phyloP scores from a whole-genome alignment of 495 filamentous ascomycete genomes.

The Wilcoxina mikolae region DNA sequence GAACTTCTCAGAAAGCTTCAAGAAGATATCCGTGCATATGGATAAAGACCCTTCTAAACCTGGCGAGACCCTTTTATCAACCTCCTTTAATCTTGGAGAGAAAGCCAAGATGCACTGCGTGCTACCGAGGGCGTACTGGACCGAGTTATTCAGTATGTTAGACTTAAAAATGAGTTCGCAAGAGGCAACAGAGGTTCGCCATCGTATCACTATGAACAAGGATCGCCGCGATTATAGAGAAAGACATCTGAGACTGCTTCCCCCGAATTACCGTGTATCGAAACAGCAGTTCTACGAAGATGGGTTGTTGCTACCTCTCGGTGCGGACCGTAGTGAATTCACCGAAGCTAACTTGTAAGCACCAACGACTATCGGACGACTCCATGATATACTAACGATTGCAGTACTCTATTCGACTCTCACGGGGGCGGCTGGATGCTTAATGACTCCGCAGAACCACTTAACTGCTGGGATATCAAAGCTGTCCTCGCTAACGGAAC shows the following conservation, averaged over 20 bases:
- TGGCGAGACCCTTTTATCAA: background rate
- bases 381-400: background rate
- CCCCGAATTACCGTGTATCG: conserved; percentile 5
- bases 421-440: background rate
- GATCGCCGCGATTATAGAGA: background rate
- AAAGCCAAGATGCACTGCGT: conserved; percentile 2
- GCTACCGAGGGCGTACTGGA: background rate
- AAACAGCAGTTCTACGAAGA: conserved; percentile 5
- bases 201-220: background rate
- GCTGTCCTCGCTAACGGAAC: background rate
- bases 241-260: background rate
- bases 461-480: conserved; percentile 4
- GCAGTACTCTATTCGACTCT: background rate
- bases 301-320: conserved; percentile 10
- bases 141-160: background rate
- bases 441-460: conserved; percentile 1
- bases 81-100: conserved; percentile 4
- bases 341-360: conserved; percentile 8
- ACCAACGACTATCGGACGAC: background rate
- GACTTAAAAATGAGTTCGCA: background rate
- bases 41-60: background rate
- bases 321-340: background rate
- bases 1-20: background rate
- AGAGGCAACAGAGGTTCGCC: background rate
- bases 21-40: background rate